Base-by-base conservation (phyloP, 169 alveolate species). In the Besnoitia besnoiti region DNA sequence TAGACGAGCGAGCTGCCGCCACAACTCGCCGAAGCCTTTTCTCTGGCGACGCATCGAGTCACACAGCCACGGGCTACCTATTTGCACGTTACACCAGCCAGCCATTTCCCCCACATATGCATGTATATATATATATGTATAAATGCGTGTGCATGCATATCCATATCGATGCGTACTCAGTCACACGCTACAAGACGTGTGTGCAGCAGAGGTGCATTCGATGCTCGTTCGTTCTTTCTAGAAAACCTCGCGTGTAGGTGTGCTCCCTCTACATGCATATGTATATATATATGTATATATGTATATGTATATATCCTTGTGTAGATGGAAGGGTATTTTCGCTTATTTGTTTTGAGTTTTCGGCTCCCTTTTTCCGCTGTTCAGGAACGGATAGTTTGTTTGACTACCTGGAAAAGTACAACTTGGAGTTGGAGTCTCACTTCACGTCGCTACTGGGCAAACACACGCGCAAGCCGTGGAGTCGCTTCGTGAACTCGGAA, bases 381-480 rank as follows among this genome's bases (percentile, higher is more conserved):
- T 24, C 92, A 91, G 97, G 97, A 5, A 98, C 99, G 33, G 99
- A 98, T 75, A 99, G 97, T 85, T 84, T 98, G 92, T 97, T 94
- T 88, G 97, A 95, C 61, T 98, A 98, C 94, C 95, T 98, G 95
- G 96, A 97, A 90, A 98, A 97, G 79, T 92, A 47, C 90, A n/a
- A 97, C 33, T 92, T 97, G 39, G 96, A 97, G 88, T 79, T 98
- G 93, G 98, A 97, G 67, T 97, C 97, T 46, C 98, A 96, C 92
- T 98, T 95, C 95, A 97, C 96, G 85, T 96, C 96, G 61, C 96
- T 97, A 61, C 96, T 98, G 90, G 99, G 99, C 49, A 94, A 89
- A 95, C 77, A 80, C 91, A 95, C 98, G 21, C 94, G 98, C 93
- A 98, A 98, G 94, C 98, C 99, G 21, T 98, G 99, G 99, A 92